These are phyloP conservation scores for Apostasia shenzhenica DNA, from an alignment of 106 monocot genomes.

Conservation along the genomic window DNA sequence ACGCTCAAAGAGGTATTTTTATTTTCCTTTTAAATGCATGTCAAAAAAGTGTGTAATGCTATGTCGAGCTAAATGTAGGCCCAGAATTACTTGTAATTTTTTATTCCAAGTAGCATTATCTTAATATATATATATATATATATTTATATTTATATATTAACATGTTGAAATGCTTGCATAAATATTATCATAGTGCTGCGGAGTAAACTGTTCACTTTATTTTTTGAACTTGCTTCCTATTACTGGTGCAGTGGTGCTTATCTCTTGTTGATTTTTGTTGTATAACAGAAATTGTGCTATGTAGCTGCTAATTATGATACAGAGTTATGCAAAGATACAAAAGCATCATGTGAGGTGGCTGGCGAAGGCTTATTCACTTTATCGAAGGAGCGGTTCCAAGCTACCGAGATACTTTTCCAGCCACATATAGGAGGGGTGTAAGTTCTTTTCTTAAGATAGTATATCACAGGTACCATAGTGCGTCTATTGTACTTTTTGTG, in stretches of 20 bases:
- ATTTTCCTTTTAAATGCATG: neutral
- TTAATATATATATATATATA: too few species aligned
- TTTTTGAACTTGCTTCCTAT: neutral
- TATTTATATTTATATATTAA: too few species aligned
- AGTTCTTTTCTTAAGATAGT: slow-evolving; percentile 15
- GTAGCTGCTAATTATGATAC: slow-evolving; percentile 82
- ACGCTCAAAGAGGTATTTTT: slow-evolving; percentile 85
- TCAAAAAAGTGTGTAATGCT: neutral
- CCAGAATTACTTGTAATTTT: too few species aligned
- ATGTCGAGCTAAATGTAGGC: neutral
- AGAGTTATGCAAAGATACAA: slow-evolving; percentile 65
- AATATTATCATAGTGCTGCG: too few species aligned
- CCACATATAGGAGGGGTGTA: slow-evolving; percentile 83
- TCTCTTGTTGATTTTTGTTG: neutral
- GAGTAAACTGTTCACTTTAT: too few species aligned
- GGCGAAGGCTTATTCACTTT: slow-evolving; percentile 88
- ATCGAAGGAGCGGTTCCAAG: slow-evolving; percentile 78
- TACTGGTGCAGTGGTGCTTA: neutral
- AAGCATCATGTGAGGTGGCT: slow-evolving; percentile 68
- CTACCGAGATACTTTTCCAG: slow-evolving; percentile 85
- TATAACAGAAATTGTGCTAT: slow-evolving; percentile 79
- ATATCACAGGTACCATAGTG: neutral
- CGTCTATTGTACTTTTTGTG: neutral
- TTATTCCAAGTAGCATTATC: too few species aligned
- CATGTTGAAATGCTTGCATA: neutral